Base-by-base conservation (phyloP, 139 green algal genomes). In the Asterochloris erici region DNA sequence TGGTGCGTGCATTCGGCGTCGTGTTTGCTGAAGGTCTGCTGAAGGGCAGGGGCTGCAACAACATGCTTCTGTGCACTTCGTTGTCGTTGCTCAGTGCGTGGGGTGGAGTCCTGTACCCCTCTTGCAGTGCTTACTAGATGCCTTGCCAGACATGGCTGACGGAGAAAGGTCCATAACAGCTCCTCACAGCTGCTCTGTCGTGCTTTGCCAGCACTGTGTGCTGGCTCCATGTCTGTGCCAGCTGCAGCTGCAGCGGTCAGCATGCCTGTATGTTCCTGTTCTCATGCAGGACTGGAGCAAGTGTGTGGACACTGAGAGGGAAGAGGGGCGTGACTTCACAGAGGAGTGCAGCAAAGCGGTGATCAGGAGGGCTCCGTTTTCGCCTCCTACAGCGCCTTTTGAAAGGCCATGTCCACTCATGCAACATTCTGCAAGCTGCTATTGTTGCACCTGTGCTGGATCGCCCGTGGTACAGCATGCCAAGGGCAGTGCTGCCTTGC, bases 241-340 rank as follows among this genome's bases (percentile, higher is more conserved):
- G 38, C 38, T 54, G 38, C 38, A 54, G 38, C 38, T 54, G 38
- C 38, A 54, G 38, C 38, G 38, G 23, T 1, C 27, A 12, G 19
- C 14, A 0, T 77, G 13, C n/a, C 13, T 23, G n/a, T 24, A 21
- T 15, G 73, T 81, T 14, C 14, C 10, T 74, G 29, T 54, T 47
- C 16, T 81, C 10, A 29, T 85, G 80, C 82, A 93, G 87, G 79
- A 73, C 13, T 94, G 90, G 89, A 90, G 86, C 60, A 90, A 89
- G 66, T 96, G 92, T 80, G 92, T 96, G 38, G 92, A 96, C 83
- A 63, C 26, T 11, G 86, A 90, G 76, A 82, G 89, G 10, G 81
- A 86, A 12, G 75, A 70, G 0, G 88, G 82, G 10, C 77, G 85
- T 4, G 90, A 96, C 77, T 94, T 94, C 69, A 90, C 93, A n/a